Base-by-base conservation (phyloP, 345 rosid genomes). In the Nasturtium officinale region DNA sequence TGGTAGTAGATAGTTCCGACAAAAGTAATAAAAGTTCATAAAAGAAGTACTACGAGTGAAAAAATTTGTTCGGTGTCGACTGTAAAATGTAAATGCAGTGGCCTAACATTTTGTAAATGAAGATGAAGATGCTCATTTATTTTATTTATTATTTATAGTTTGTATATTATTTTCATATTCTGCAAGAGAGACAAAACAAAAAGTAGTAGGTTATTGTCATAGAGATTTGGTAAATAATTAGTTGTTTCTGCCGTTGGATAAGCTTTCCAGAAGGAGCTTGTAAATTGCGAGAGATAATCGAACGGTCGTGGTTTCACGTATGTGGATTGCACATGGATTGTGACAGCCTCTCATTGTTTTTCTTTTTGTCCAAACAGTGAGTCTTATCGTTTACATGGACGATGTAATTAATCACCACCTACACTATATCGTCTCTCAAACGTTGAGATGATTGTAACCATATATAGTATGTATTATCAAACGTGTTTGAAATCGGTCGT, bases 251-350 rank as follows among this genome's bases (percentile, higher is more conserved):
- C 71, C 65, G 77, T 65, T 55, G 65, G 56, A 73, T 65, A 35
- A 74, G 35, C 60, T 18, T 74, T 35, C 59, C 45, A 48, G 32
- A 58, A 57, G 43, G 61, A 58, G 45, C 46, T 28, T 58, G 67
- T 66, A 66, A 18, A 74, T 66, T 48, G 66, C 72, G 78, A 74
- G 50, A 60, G 58, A 26, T 33, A 21, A 64, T 74, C 72, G 15
- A 57, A 65, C 66, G 72, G 72, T 66, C 37, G 18, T 73, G 17
- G 48, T 23, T 56, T 56, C 21, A 56, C 30, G 50, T 17, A 21
- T 25, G 42, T 73, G 66, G 77, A 35, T 72, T 54, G 77, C 71
- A 64, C 71, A 73, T 63, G 77, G 77, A 64, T 55, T 55, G 77
- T 64, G 77, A 56, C 71, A 43, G 70, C 45, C 17, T 18, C 69